Conservation (phyloP, 306 rosid genomes). For the Abrus precatorius region DNA sequence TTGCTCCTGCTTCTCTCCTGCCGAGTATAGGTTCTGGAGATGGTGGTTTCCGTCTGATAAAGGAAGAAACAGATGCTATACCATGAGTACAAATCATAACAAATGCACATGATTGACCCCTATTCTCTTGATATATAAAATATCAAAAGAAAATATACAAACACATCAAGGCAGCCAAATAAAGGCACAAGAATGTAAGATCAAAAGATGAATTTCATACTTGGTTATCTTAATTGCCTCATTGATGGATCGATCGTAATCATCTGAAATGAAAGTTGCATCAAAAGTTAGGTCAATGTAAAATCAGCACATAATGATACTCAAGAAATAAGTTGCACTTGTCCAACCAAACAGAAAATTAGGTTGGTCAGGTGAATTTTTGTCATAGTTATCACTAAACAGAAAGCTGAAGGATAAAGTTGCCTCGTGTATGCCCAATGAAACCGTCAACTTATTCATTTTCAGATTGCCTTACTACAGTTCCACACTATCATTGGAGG, state of each 20-base stretch:
- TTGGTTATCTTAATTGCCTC: conserved; percentile 97
- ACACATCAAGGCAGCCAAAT: conserved; percentile 19
- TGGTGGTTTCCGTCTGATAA: conserved; percentile 69
- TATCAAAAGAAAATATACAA: background rate
- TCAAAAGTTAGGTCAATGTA: conserved; percentile 42
- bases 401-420: conserved; percentile 17
- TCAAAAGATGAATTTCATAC: conserved; percentile 57
- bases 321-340: conserved; percentile 9
- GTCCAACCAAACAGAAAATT: conserved; percentile 39
- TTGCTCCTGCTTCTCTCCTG: conserved; percentile 64
- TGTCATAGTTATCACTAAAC: conserved; percentile 9
- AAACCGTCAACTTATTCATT: conserved; percentile 9
- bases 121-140: background rate
- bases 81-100: conserved; percentile 11
- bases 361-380: conserved; percentile 3
- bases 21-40: conserved; percentile 77
- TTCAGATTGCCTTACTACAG: conserved; percentile 9
- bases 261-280: conserved; percentile 70
- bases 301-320: conserved; percentile 14
- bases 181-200: conserved; percentile 26
- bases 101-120: conserved; percentile 1
- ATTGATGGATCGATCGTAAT: conserved; percentile 89
- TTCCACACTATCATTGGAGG: background rate
- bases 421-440: conserved; percentile 3
- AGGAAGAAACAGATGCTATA: conserved; percentile 36